Evolutionary conservation across 2,329 filamentous ascomycete genomes (phyloP), one percentile per base, ranked within the genome.

Genomic region (Beauveria caledonica): DNA sequence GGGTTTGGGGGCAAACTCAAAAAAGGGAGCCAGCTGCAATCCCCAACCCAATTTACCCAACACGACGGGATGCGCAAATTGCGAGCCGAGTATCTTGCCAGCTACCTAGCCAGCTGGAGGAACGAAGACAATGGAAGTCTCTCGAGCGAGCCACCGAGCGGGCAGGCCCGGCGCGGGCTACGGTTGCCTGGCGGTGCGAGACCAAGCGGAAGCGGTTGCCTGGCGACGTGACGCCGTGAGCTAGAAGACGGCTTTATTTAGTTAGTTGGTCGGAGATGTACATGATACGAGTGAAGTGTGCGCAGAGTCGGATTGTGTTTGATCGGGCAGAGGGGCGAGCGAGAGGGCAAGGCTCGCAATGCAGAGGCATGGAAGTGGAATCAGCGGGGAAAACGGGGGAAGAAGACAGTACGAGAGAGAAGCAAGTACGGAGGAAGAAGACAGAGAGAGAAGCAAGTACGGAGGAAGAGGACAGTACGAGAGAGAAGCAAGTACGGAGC

Each of bases 1-100:
- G 44, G 56, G 56, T 36, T 51, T 10, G 56, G n/a, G 11, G 13
- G 45, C 56, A 58, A 58, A 58, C 46, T 51, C 55, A 29, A 50
- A 56, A 49, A 50, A 7, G 55, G 36, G 33, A 36, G 33, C 33
- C 33, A 29, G 53, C 53, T 27, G 21, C 19, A 33, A 8, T 36
- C 5, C 33, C 33, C n/a, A 13, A 39, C 27, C 11, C 19, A 2
- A 25, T 19, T 19, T 5, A 29, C 21, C 21, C 21, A 13, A 44
- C 36, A 57, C 11, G 33, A 21, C 29, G 29, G 29, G 55, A 58
- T 19, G 36, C 5, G 36, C 17, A 51, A 51, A 27, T 51, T 44
- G 21, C 33, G 25, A 42, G 33, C 33, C 9, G 36, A 21, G 29
- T 29, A 39, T 42, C 23, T 13, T 36, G 49, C 9, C 5, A 25